Evolutionary conservation across 2,329 filamentous ascomycete species (phyloP), one percentile per base, ranked within the genome.

Genomic region (Scortechinia acanthostroma): DNA sequence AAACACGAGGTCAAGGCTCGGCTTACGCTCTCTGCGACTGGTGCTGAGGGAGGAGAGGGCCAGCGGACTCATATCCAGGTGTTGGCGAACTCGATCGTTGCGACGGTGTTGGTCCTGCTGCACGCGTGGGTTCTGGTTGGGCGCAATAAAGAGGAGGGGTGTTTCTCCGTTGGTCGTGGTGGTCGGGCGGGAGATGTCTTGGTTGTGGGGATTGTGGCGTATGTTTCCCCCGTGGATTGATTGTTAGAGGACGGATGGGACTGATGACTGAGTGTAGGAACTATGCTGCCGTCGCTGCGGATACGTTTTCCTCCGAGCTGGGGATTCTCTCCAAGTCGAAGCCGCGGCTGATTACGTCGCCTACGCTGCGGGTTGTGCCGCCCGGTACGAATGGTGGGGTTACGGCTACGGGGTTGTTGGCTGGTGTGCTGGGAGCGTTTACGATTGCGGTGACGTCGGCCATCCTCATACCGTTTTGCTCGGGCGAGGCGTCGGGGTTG

Each of bases 341-440:
- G 40, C 93, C 93, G 5, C 81, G 91, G 25, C 77, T 98, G 28
- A 91, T 98, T 58, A 96, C 89, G 3, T 91, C 87, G 14, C 80
- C 76, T 15, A 80, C 67, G 3, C 74, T 93, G 56, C 83, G 86
- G 48, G 76, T 79, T 51, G 93, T 97, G 0, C 91, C 93, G 0
- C 84, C 79, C 1, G 93, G 93, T 43, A 97, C 93, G 35, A 98
- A 98, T 58, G 93, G 93, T 22, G 93, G 91, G 15, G 88, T 98
- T 5, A 94, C 89, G 0, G 53, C 80, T 0, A 69, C 78, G 42
- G 93, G 93, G 0, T 68, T 95, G 0, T 65, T 71, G 0, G 88
- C 89, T 2, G 91, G 90, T 1, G 60, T 87, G 17, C 59, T 87
- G 1, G 91, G 91, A 2, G 83, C 88, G 6, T 75, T 86, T 46